Evolutionary conservation across 768 basidiomycete genomes (phyloP).

Genomic region (Boletus sensibilis): DNA sequence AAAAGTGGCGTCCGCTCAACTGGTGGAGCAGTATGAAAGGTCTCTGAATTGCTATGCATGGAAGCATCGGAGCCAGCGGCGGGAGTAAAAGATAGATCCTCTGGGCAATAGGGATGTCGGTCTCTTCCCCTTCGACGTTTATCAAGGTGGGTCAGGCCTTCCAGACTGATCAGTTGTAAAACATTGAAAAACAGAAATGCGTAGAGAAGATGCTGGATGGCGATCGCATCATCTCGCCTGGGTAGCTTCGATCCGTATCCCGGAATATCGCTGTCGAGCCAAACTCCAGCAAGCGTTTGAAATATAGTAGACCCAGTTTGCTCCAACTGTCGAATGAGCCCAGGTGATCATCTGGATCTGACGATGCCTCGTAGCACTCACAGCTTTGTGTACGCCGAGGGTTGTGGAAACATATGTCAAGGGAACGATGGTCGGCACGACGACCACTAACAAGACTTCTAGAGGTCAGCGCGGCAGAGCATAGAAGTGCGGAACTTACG

Average conservation of each 20-base stretch:
- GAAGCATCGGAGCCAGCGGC: neutral
- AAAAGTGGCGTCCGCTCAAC: slow-evolving; percentile 18
- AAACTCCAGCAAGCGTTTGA: slow-evolving; percentile 69
- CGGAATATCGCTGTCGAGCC: slow-evolving; percentile 46
- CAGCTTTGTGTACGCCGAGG: slow-evolving; percentile 75
- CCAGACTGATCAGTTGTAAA: slow-evolving; percentile 52
- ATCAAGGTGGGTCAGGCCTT: slow-evolving; percentile 50
- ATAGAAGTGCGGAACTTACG: slow-evolving; percentile 35
- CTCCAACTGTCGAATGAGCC: slow-evolving; percentile 51
- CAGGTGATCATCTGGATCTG: neutral
- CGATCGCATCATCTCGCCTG: slow-evolving; percentile 33
- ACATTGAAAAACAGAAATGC: slow-evolving; percentile 57
- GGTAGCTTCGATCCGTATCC: neutral
- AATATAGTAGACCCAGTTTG: slow-evolving; percentile 71
- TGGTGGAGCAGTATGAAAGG: neutral
- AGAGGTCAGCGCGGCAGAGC: slow-evolving; percentile 1
- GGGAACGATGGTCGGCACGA: slow-evolving; percentile 71
- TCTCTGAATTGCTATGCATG: neutral
- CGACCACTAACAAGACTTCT: slow-evolving; percentile 67
- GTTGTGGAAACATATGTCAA: slow-evolving; percentile 75
- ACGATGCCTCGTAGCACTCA: slow-evolving; percentile 34
- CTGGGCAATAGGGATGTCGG: slow-evolving; percentile 12
- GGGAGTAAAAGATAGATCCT: slow-evolving; percentile 3
- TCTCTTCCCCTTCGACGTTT: slow-evolving; percentile 36
- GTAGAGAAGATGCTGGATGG: slow-evolving; percentile 55